A percentile compares a stretch with the other conserved stretches of the same genome.
Conservation (phyloP, 306 rosid genomes). For the Prunus mongolica region DNA sequence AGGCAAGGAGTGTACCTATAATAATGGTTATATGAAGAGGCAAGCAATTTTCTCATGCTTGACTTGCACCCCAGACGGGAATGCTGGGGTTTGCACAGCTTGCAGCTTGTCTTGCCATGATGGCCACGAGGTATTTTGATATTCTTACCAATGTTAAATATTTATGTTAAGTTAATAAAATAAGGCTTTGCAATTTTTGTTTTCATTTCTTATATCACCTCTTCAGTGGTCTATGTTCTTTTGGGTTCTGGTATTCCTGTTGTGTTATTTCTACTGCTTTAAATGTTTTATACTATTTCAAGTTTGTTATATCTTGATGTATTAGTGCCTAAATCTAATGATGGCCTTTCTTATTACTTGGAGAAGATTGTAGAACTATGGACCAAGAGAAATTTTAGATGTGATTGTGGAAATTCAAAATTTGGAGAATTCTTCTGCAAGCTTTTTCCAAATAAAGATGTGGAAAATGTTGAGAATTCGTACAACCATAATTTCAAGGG, state of each 20-base stretch:
- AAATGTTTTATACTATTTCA: neutral
- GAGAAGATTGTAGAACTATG: slow-evolving; percentile 88
- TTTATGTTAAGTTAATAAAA: neutral
- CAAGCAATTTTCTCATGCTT: slow-evolving; percentile 97
- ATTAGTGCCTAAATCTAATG: slow-evolving; percentile 4
- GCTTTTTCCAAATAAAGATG: slow-evolving; percentile 70
- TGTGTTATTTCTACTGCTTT: neutral
- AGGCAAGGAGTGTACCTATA: slow-evolving; percentile 94
- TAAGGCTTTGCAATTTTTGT: neutral
- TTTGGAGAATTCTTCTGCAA: slow-evolving; percentile 89
- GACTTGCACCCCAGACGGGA: slow-evolving; percentile 92
- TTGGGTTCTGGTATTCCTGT: slow-evolving; percentile 8
- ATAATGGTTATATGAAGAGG: slow-evolving; percentile 88
- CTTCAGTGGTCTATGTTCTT: neutral
- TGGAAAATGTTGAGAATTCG: slow-evolving; percentile 62
- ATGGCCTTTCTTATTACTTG: slow-evolving; percentile 20
- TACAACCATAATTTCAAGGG: slow-evolving; percentile 97
- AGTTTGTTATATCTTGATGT: neutral
- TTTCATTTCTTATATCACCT: neutral
- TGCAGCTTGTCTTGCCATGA: slow-evolving; percentile 98
- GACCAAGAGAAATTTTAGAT: slow-evolving; percentile 93
- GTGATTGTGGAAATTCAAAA: slow-evolving; percentile 98
- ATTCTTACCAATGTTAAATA: neutral
- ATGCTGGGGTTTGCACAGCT: slow-evolving; percentile 99
- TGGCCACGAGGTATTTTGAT: slow-evolving; percentile 77